Conservation (phyloP, 2,329 filamentous ascomycete genomes). For the Paraphaeosphaeria sporulosa region DNA sequence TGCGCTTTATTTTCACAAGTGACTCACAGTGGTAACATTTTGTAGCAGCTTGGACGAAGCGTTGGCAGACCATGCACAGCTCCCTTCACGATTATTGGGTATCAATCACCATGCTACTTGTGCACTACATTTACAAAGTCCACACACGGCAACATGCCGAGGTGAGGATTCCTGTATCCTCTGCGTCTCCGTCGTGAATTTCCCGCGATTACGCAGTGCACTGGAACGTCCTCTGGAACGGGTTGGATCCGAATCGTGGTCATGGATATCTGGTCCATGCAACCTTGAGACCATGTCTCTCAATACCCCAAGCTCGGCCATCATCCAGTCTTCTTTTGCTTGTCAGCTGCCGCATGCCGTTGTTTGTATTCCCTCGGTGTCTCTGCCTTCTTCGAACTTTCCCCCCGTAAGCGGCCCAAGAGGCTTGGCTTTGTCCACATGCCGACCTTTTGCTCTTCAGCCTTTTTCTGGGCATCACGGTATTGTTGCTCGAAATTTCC, state of each 20-base stretch:
- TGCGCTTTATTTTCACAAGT: background rate
- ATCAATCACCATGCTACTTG: background rate
- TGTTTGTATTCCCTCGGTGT: constrained; percentile 89
- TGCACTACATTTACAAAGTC: background rate
- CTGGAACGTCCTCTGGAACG: background rate
- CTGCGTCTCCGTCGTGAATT: background rate
- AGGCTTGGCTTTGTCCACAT: constrained; percentile 71
- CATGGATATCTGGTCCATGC: background rate
- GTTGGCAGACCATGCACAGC: background rate
- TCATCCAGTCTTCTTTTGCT: constrained; percentile 44
- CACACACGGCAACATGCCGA: background rate
- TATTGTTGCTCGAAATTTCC: constrained; percentile 72
- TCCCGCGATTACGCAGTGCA: background rate
- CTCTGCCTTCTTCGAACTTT: constrained; percentile 67
- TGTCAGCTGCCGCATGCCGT: constrained; percentile 56
- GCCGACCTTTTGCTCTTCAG: constrained; percentile 51
- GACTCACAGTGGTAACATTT: background rate
- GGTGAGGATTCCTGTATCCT: background rate
- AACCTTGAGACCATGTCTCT: background rate
- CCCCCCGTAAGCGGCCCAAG: constrained; percentile 55
- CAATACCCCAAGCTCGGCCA: background rate
- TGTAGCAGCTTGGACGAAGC: background rate
- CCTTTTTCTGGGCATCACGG: constrained; percentile 67
- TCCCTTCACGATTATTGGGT: background rate
- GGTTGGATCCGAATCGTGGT: background rate